Evolutionary conservation across 352 stramenopile genomes (phyloP), one percentile per base, ranked within the genome.

Genomic region (Plasmopara halstedii): DNA sequence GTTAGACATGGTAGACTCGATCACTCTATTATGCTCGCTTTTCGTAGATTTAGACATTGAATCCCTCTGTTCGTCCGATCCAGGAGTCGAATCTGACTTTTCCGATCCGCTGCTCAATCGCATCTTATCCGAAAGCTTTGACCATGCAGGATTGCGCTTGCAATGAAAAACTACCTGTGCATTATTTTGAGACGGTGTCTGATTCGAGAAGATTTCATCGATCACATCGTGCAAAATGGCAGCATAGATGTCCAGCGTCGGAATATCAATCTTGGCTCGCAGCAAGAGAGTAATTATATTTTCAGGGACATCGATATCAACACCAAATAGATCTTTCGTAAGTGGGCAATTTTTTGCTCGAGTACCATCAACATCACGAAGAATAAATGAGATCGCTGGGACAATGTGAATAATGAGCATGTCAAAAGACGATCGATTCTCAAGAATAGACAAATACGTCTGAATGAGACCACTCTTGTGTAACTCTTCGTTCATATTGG

Each of bases 321-420:
- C 50, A 25, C 68, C 74, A 27, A 93, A 87, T 2, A 93, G 54
- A 31, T 89, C 74, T n/a, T 69, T 66, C 0, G 77, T 88, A 29
- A 93, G 56, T 19, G 73, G 71, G 23, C 77, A 89, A 42, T 87
- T 82, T 17, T 79, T 82, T 1, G 67, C 56, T 13, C 82, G 65
- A 7, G 64, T 67, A 14, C 62, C 67, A 27, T 89, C 79, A 9
- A 58, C 65, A 62, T 93, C 82, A 25, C 74, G 76, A 32, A 93
- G 52, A 42, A 93, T 70, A 46, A 86, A 93, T 9, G 77, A 76
- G 19, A 93, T 73, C 1, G 78, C 74, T 1, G 82, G 81, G 5
- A 93, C 71, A 37, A 87, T 61, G 57, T 90, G 82, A 40, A 93
- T 90, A n/a, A 89, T 62, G 19, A 93, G 62, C 82, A 93, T 93